Base-by-base conservation (phyloP, 116 monocot species). In the Trichopus zeylanicus region DNA sequence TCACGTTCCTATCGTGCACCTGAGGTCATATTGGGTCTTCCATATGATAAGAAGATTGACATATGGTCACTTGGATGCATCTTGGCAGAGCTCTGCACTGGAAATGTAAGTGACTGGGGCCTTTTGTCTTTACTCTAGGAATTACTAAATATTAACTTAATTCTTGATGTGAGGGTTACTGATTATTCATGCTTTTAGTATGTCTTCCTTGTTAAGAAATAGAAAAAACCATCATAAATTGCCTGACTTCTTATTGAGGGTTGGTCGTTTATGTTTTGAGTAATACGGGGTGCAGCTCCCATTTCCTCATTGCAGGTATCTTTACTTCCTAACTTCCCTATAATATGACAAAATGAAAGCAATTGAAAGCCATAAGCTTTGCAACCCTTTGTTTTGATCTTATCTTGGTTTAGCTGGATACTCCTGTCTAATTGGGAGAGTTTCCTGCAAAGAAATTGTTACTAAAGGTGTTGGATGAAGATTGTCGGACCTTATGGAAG, bases 1-100 rank as follows among this genome's bases (percentile, higher is more conserved):
- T 97, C 97, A 54, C 91, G 97, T 46, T 90, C 97, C 28, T 97
- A 97, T 69, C 87, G 97, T 70, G 97, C 97, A 25, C 97, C 97
- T 56, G 97, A 97, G 57, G 97, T 97, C 72, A 91, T 97, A 61
- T 53, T 90, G 59, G 90, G 95, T 21, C 66, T 90, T 18, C 78
- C 87, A 25, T 95, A 90, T 70, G 87, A 82, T 79, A 79, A 87
- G 69, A 97, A 87, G 66, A 97, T 97, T 51, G 97, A 97, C 63
- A 71, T 97, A 69, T 91, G 97, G 95, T 95, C 95, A 69, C 90
- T 95, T 70, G 95, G 95, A 61, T 97, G 97, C 76, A 80, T 91
- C 56, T 64, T 97, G 51, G 91, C 87, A 10, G 87, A 87, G 67
- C 78, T 87, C 59, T 87, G 87, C 73, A 79, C 82, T 32, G 87